Evolutionary conservation across 140 eudicot species (phyloP).

Genomic region (Senecio squalidus): DNA sequence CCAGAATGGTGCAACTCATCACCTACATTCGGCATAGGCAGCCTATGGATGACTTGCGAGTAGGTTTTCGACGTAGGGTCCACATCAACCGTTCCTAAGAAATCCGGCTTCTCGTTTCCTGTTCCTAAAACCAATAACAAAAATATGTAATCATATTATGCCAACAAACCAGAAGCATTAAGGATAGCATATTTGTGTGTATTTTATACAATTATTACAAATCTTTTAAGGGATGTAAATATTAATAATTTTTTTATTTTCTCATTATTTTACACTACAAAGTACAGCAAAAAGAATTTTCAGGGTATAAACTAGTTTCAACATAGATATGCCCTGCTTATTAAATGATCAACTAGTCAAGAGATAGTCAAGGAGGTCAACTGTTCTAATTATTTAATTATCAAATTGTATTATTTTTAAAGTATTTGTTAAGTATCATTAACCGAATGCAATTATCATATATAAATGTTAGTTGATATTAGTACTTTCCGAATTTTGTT

Average conservation of each 20-base stretch:
- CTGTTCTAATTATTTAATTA: too few species aligned
- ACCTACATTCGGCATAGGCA: conserved; percentile 80
- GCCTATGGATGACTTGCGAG: conserved; percentile 84
- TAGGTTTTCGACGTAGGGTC: conserved; percentile 80
- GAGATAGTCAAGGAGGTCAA: too few species aligned
- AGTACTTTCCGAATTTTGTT: too few species aligned
- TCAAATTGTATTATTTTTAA: too few species aligned
- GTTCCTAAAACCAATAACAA: conserved; percentile 42
- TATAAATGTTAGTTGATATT: too few species aligned
- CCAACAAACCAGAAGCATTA: not conserved
- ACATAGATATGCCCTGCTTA: not conserved
- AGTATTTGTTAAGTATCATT: too few species aligned
- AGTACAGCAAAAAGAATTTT: conserved; percentile 3
- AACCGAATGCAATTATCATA: too few species aligned
- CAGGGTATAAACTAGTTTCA: too few species aligned
- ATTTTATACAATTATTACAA: too few species aligned
- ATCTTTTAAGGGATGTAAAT: not conserved
- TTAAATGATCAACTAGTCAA: not conserved
- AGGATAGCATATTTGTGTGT: too few species aligned
- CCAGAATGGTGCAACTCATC: conserved; percentile 98
- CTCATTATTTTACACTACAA: not conserved
- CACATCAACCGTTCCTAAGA: conserved; percentile 80
- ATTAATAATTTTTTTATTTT: not conserved
- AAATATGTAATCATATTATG: not conserved
- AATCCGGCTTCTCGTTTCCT: conserved; percentile 84